phyloP scores from a whole-genome alignment of 768 basidiomycete genomes.

The Termitomyces heimii region DNA sequence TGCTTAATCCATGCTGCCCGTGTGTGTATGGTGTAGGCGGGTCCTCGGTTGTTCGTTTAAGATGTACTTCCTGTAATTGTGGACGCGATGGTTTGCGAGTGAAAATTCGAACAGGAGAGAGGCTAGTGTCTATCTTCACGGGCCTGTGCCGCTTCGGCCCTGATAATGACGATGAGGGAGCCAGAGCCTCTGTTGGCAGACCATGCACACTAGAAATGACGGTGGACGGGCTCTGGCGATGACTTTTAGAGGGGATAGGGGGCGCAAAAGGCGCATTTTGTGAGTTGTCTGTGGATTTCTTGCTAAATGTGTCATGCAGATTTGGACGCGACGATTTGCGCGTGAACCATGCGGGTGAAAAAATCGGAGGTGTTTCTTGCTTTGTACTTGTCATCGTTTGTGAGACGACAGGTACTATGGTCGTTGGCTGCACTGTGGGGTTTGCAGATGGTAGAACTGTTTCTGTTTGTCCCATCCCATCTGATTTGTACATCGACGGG shows the following conservation, averaged over 20 bases:
- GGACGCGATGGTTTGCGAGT: slow-evolving; percentile 7
- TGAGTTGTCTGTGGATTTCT: not conserved
- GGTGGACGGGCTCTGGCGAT: not conserved
- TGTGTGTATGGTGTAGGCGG: not conserved
- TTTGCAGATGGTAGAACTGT: not conserved
- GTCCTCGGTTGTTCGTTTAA: not conserved
- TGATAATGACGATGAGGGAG: not conserved
- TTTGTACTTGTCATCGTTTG: not conserved
- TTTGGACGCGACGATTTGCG: slow-evolving; percentile 7
- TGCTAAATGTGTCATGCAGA: not conserved
- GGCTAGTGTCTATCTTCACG: slow-evolving; percentile 4
- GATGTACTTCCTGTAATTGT: not conserved
- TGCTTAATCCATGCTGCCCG: not conserved
- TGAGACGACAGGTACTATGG: not conserved
- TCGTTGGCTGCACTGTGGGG: not conserved
- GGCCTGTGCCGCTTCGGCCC: not conserved
- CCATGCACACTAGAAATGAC: not conserved
- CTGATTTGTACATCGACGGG: not conserved
- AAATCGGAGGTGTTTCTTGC: not conserved
- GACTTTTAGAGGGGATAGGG: not conserved
- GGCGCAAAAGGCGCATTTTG: not conserved
- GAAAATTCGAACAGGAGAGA: slow-evolving; percentile 4
- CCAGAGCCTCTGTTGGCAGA: not conserved
- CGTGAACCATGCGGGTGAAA: slow-evolving; percentile 3
- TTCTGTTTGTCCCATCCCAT: not conserved